Conservation (phyloP, 495 filamentous ascomycete genomes). For the Annulohypoxylon stygium region DNA sequence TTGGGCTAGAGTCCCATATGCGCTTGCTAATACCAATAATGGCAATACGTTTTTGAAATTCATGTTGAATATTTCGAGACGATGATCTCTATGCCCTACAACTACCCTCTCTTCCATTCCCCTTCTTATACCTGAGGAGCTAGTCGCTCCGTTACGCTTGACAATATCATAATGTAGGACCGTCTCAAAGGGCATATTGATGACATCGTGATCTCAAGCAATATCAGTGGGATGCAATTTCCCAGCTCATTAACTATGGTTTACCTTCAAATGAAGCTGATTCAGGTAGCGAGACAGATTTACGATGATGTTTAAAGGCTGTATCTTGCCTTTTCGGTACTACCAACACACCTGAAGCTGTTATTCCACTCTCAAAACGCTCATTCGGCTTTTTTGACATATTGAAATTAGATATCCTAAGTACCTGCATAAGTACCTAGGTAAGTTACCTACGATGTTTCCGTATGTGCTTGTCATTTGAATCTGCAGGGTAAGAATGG, state of each 20-base stretch:
- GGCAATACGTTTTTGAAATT: background rate
- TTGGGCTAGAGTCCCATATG: background rate
- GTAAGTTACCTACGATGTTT: no score
- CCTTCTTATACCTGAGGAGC: slow-evolving; percentile 2
- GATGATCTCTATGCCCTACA: background rate
- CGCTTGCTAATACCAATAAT: background rate
- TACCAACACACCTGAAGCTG: no score
- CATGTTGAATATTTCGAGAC: slow-evolving; percentile 5
- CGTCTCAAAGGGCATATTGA: slow-evolving; percentile 3
- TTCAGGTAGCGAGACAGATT: slow-evolving; percentile 15
- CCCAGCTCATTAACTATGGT: background rate
- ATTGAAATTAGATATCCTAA: no score
- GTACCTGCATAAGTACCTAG: no score
- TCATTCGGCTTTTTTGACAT: no score
- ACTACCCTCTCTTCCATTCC: background rate
- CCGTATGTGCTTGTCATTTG: no score
- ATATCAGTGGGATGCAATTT: slow-evolving; percentile 21
- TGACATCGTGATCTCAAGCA: background rate
- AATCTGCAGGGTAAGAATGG: background rate
- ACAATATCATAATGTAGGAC: background rate
- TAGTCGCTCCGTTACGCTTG: background rate
- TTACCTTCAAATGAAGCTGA: slow-evolving; percentile 17
- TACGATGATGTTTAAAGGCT: slow-evolving; percentile 4
- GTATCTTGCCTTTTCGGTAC: background rate
- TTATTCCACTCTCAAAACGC: background rate